These are phyloP conservation scores for Syncephalastrum sp. DNA, from an alignment of 371 early-diverging fungal species.

Conservation along the genomic window DNA sequence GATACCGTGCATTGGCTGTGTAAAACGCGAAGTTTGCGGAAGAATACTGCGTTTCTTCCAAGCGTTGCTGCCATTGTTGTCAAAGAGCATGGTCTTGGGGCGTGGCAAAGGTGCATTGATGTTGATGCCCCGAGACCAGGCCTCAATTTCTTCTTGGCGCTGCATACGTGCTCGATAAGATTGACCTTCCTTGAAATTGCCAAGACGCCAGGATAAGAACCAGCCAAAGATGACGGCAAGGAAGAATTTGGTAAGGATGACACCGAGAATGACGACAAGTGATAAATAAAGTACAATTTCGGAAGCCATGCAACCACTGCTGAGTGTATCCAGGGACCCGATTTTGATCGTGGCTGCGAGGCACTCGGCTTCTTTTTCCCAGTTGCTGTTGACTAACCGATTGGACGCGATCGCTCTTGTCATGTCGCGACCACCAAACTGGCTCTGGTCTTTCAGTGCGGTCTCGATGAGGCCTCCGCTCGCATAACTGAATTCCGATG, in stretches of 20 bases:
- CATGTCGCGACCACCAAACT: conserved; percentile 38
- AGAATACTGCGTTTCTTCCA: conserved; percentile 31
- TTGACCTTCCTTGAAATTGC: conserved; percentile 50
- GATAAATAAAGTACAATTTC: conserved; percentile 65
- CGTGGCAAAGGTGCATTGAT: conserved; percentile 29
- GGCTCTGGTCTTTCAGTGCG: conserved; percentile 13
- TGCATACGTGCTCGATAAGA: conserved; percentile 53
- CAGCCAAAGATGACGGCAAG: conserved; percentile 77
- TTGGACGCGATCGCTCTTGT: conserved; percentile 29
- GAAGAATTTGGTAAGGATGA: conserved; percentile 66
- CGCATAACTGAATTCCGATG: conserved; percentile 19
- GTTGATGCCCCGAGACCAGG: conserved; percentile 56
- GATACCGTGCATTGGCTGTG: conserved; percentile 37
- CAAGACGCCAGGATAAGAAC: conserved; percentile 65
- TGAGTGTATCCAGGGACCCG: conserved; percentile 67
- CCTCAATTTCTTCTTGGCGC: conserved; percentile 58
- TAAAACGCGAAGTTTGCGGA: conserved; percentile 47
- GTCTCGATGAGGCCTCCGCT: conserved; percentile 31
- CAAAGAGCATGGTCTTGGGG: not conserved
- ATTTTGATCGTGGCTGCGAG: conserved; percentile 63
- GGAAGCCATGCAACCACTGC: conserved; percentile 72
- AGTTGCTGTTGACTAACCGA: conserved; percentile 6
- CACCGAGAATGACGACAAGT: conserved; percentile 59
- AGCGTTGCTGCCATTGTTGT: conserved; percentile 9
- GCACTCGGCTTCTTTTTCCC: conserved; percentile 52